Base-by-base conservation (phyloP, 2,329 filamentous ascomycete genomes). In the Lachnellula occidentalis region DNA sequence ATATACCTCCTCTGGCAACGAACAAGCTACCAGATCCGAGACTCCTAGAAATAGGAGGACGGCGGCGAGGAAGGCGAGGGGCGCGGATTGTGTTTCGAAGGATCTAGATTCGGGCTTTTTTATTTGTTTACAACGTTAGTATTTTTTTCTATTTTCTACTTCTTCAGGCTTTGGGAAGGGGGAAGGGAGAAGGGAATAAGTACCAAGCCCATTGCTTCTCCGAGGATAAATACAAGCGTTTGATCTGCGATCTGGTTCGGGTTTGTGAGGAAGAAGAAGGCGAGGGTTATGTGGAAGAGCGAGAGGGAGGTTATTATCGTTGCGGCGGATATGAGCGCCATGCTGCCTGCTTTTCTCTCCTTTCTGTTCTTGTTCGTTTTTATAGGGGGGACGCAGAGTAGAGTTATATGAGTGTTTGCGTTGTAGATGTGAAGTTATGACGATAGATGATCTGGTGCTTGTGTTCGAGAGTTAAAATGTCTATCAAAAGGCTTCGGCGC, bases 201-300 rank as follows among this genome's bases (percentile, higher is more conserved):
- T 77, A 92, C 90, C 69, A 96, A 80, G 63, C 86, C 83, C 83
- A 95, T 88, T 51, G 88, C 83, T 71, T 95, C 87, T 52, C 90
- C 90, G 24, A 96, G 74, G 31, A 96, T 80, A 63, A 83, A 89
- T 47, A 96, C 88, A 21, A 95, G 71, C 50, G 86, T 84, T 66
- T 95, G 90, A 67, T 92, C 86, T 48, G 88, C 83, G 64, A 96
- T 78, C 43, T 81, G 78, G 58, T 75, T 74, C 5, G 92, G 92
- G 55, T 79, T 85, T 42, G 82, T 86, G 65, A 95, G 78, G 74
- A 96, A 87, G 75, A 94, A 90, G 72, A 86, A 91, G 65, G 86
- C 90, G 48, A 94, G 76, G 5, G 88, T 89, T 61, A 96, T 72
- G 73, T 96, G 89, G 75, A 94, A 90, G 69, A 95, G 80, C 63